A percentile compares a stretch with the other conserved stretches of the same genome.
Conservation (phyloP, 768 basidiomycete genomes). For the Lepiota subincarnata region DNA sequence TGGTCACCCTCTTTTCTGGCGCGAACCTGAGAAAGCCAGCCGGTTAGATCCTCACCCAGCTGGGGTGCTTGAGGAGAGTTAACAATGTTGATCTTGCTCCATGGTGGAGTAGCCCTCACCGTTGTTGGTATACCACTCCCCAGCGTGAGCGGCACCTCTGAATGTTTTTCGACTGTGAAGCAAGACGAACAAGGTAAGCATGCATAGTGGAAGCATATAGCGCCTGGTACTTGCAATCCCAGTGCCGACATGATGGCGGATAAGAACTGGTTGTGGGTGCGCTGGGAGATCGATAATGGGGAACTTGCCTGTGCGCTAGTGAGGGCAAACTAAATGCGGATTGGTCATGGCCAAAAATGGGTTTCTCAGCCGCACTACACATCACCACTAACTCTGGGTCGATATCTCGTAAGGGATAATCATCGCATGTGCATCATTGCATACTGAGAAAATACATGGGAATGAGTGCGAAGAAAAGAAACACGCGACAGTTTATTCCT, state of each 20-base stretch:
- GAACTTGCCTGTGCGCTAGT: not conserved
- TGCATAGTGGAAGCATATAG: too few relatives aligned
- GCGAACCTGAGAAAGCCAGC: slow-evolving; percentile 58
- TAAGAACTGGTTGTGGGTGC: not conserved
- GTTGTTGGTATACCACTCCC: slow-evolving; percentile 82
- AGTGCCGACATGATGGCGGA: not conserved
- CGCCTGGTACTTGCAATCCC: too few relatives aligned
- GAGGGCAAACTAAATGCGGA: not conserved
- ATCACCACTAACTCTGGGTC: not conserved
- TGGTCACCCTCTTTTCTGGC: slow-evolving; percentile 28
- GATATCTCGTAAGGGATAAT: slow-evolving; percentile 6
- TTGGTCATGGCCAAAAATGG: slow-evolving; percentile 1
- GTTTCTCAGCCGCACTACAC: not conserved
- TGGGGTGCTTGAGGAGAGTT: slow-evolving; percentile 39
- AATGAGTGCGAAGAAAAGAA: slow-evolving; percentile 32
- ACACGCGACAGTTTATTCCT: slow-evolving; percentile 62
- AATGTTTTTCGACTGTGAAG: not conserved
- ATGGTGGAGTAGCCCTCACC: slow-evolving; percentile 34
- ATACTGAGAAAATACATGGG: slow-evolving; percentile 52
- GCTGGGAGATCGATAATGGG: slow-evolving; percentile 9
- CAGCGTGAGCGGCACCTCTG: slow-evolving; percentile 77
- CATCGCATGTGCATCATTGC: slow-evolving; percentile 47
- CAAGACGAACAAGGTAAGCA: too few relatives aligned
- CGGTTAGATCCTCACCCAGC: slow-evolving; percentile 57
- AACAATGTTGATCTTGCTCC: slow-evolving; percentile 1